phyloP scores from a whole-genome alignment of 257 asterid genomes.

The Solanum microdontum region DNA sequence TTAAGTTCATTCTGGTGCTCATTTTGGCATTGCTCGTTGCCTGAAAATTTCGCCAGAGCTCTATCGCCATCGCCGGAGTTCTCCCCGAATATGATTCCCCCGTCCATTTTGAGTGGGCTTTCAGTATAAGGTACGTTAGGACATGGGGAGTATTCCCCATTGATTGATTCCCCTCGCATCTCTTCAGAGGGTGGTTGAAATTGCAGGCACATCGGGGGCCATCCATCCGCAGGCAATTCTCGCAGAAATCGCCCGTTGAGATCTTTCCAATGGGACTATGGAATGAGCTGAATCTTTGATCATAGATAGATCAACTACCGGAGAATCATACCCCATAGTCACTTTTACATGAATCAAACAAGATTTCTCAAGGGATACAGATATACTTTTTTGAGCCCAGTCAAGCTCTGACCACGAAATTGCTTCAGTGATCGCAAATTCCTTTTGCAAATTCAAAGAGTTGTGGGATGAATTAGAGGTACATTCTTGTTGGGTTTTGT shows the following conservation, averaged over 20 bases:
- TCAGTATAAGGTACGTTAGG: not conserved
- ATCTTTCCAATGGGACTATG: not conserved
- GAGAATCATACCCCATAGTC: not conserved
- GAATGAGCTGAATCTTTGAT: not conserved
- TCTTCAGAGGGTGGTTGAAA: not conserved
- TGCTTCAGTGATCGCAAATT: not conserved
- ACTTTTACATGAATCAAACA: not conserved
- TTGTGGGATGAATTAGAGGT: not conserved
- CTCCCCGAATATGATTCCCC: not conserved
- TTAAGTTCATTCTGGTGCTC: not conserved
- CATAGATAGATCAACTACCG: not conserved
- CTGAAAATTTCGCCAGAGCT: not conserved
- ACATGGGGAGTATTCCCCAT: not conserved
- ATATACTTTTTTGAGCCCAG: not conserved
- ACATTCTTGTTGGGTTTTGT: not conserved
- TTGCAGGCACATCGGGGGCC: not conserved
- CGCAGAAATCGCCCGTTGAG: not conserved
- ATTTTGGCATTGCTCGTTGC: not conserved
- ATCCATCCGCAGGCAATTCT: not conserved
- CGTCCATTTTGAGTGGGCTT: not conserved
- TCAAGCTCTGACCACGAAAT: not conserved
- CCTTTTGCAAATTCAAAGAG: not conserved
- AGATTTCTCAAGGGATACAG: not conserved
- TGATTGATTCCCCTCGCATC: not conserved
- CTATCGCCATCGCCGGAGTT: not conserved